Evolutionary conservation across 1,284 basidiomycete species (phyloP), one percentile per base, ranked within the genome.

Genomic region (Cryptococcus jaspeensis): DNA sequence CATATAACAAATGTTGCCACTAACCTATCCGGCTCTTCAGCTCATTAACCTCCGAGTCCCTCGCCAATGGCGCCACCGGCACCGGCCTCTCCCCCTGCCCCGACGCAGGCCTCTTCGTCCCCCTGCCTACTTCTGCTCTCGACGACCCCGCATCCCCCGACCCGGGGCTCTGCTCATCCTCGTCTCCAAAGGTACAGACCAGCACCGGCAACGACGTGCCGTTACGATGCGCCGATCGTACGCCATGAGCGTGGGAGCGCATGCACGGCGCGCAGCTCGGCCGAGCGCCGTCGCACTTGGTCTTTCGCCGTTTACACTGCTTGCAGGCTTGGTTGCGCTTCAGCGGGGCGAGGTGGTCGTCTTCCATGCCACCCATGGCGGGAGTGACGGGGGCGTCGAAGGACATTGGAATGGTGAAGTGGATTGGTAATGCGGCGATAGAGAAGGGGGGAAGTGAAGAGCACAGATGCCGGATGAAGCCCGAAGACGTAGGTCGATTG

Each of bases 251-350:
- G 47, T 76, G 73, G 9, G 72, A 74, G 2, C 74, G 65, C 39
- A 76, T 54, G 56, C 74, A 76, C 1, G 72, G 74, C 36, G 70
- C 61, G 55, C 74, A 76, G 6, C 62, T 62, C 5, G 74, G 74
- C 37, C 62, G 60, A 23, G 64, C 55, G 11, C 66, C 74, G 52
- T 74, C 72, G 50, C 74, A 76, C 56, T 74, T 73, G 35, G 73
- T 71, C 53, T 76, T 76, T n/a, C 74, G 66, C 52, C 71, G 71
- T 63, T 76, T 76, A 61, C 74, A 76, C 60, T 73, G 63, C 22
- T 73, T 57, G 57, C 74, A 76, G 5, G 74, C 74, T 48, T 73
- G 72, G 59, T 76, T 76, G 7, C 74, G 57, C 55, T 74, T 76
- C 32, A 76, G 59, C 1, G 74, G 74, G 0, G 72, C 71, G 36